These are phyloP conservation scores for Linum usitatissimum DNA, from an alignment of 345 rosid genomes.

Conservation along the genomic window DNA sequence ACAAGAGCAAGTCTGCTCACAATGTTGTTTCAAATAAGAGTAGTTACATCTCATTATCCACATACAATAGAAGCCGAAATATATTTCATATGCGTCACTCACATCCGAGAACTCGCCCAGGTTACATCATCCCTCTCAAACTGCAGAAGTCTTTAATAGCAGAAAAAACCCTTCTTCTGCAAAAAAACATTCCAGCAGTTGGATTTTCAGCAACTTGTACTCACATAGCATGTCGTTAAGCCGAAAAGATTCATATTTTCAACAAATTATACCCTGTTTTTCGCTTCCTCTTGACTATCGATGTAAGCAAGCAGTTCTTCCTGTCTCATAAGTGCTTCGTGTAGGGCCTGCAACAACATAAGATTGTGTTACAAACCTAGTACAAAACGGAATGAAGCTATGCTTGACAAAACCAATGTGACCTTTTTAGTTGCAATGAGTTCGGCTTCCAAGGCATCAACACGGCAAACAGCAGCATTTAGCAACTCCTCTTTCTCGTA, in stretches of 20 bases:
- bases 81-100: background rate
- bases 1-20: no score
- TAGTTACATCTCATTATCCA: background rate
- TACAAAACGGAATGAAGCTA: no score
- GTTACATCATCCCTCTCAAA: background rate
- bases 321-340: slow-evolving; percentile 28
- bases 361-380: no score
- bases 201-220: background rate
- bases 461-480: slow-evolving; percentile 95
- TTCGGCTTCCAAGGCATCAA: slow-evolving; percentile 97
- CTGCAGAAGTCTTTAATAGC: background rate
- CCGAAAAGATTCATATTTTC: background rate
- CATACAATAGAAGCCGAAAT: background rate
- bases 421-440: slow-evolving; percentile 98
- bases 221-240: no score
- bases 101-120: background rate
- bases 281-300: slow-evolving; percentile 18
- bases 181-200: background rate
- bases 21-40: no score
- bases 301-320: slow-evolving; percentile 26
- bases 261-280: slow-evolving; percentile 6
- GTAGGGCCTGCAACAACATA: slow-evolving; percentile 19
- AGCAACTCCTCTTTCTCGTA: slow-evolving; percentile 90
- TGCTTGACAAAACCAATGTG: background rate
- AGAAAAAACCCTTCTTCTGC: background rate